These are phyloP conservation scores for Boletus sp. DNA, from an alignment of 768 basidiomycete species.

Conservation along the genomic window DNA sequence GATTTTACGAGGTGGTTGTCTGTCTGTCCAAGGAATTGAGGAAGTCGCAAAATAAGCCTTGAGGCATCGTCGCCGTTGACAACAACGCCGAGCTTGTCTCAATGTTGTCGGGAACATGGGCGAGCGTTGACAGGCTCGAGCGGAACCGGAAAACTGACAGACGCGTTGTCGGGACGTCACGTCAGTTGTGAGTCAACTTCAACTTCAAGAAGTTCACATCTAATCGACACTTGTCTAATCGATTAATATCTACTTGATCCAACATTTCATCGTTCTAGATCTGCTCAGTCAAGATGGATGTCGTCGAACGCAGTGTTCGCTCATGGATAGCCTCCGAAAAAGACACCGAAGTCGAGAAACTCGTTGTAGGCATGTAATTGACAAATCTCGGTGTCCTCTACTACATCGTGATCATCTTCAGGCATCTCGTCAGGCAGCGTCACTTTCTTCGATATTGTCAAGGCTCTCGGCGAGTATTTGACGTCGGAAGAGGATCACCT, in stretches of 20 bases:
- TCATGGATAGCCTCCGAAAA: slow-evolving; percentile 71
- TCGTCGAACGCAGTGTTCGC: slow-evolving; percentile 52
- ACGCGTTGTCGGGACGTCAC: slow-evolving; percentile 3
- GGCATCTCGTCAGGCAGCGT: slow-evolving; percentile 40
- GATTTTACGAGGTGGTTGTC: slow-evolving; percentile 7
- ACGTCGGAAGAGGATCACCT: slow-evolving; percentile 81
- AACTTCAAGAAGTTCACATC: slow-evolving; percentile 3
- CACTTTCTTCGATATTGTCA: slow-evolving; percentile 76
- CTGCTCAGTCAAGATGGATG: slow-evolving; percentile 35
- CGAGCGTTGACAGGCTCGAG: background rate
- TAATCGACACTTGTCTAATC: slow-evolving; percentile 8
- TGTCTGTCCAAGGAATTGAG: slow-evolving; percentile 12
- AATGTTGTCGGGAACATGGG: slow-evolving; percentile 25
- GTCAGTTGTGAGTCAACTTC: background rate
- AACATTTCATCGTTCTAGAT: background rate
- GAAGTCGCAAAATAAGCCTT: slow-evolving; percentile 28
- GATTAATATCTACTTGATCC: background rate
- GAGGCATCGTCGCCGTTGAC: slow-evolving; percentile 21
- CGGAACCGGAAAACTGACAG: slow-evolving; percentile 5
- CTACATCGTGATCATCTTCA: background rate
- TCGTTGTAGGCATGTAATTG: slow-evolving; percentile 53
- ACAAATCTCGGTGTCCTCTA: background rate
- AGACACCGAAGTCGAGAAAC: slow-evolving; percentile 57
- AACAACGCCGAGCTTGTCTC: slow-evolving; percentile 16
- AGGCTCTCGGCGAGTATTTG: slow-evolving; percentile 82